Evolutionary conservation across 768 basidiomycete species (phyloP).

Genomic region (Tephrocybe sp.): DNA sequence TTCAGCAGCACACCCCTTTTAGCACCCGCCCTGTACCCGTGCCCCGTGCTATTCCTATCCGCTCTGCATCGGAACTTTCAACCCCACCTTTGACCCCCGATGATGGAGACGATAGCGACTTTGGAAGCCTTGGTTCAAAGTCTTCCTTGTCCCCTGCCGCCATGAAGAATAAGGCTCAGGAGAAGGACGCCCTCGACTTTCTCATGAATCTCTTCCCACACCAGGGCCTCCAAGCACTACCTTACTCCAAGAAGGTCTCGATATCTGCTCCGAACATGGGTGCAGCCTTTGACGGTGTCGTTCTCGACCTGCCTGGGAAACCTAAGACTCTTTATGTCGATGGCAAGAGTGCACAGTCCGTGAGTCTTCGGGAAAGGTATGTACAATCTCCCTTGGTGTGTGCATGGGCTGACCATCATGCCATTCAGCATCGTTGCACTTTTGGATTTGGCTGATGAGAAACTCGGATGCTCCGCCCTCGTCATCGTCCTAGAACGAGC

Average conservation of each 20-base stretch:
- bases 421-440: slow-evolving; percentile 73
- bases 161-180: slow-evolving; percentile 28
- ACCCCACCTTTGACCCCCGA: slow-evolving; percentile 86
- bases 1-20: slow-evolving; percentile 15
- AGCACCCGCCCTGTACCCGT: slow-evolving; percentile 25
- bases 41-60: slow-evolving; percentile 42
- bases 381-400: slow-evolving; percentile 8
- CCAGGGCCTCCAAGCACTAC: slow-evolving; percentile 62
- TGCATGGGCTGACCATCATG: slow-evolving; percentile 9
- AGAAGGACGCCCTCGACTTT: slow-evolving; percentile 72
- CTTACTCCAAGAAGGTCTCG: slow-evolving; percentile 72
- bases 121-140: slow-evolving; percentile 31
- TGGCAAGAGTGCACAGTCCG: slow-evolving; percentile 75
- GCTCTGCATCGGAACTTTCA: slow-evolving; percentile 41
- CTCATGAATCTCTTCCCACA: slow-evolving; percentile 77
- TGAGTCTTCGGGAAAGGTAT: slow-evolving; percentile 83
- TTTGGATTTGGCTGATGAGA: slow-evolving; percentile 85
- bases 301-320: slow-evolving; percentile 68
- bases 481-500: slow-evolving; percentile 79
- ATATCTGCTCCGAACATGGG: slow-evolving; percentile 70
- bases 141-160: slow-evolving; percentile 30
- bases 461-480: slow-evolving; percentile 70
- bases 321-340: slow-evolving; percentile 82
- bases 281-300: slow-evolving; percentile 71
- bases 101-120: slow-evolving; percentile 44